Evolutionary conservation across 2,329 filamentous ascomycete species (phyloP), one percentile per base, ranked within the genome.

Genomic region (Penicillium sp.): DNA sequence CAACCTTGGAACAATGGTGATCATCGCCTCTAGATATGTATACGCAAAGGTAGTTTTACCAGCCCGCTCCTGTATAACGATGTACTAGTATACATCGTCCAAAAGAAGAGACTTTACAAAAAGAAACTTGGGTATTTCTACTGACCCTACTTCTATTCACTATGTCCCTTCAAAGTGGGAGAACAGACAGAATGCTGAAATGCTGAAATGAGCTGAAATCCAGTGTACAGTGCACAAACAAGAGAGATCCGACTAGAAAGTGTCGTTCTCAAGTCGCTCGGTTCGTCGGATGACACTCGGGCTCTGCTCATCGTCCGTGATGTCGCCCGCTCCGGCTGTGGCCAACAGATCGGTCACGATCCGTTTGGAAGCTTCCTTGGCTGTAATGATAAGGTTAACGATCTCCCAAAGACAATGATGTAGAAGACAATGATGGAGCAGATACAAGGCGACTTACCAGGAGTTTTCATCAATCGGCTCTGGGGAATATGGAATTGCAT

Each of bases 401-500:
- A 5, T 27, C 10, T 20, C 20, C 15, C 10, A 12, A 29, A 18
- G 15, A 10, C 10, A 29, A 29, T 10, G 3, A 29, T n/a, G 18
- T 13, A 5, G n/a, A 29, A 18, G 15, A 10, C 10, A 29, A 29
- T 10, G 3, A 29, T n/a, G 18, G 12, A 5, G 32, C 10, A 32
- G 3, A 37, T 12, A 13, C 24, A 18, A 24, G 2, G 23, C 15
- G 41, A 60, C 69, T 46, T 61, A 76, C 74, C 74, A 47, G 75
- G 75, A 13, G 75, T 78, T 53, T 75, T 73, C 63, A 78, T 68
- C 24, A 78, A 57, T 31, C 74, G 68, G 50, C 71, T 75, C 55
- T 77, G 75, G 20, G 75, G 75, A 44, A 78, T 70, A 64, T 78
- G 75, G 52, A 78, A 78, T 45, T 77, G 75, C 73, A 78, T 77